Percentiles rank a stretch among this genome's conserved stretches.
phyloP scores from a whole-genome alignment of 768 basidiomycete species.

The Lyophyllum semitale region DNA sequence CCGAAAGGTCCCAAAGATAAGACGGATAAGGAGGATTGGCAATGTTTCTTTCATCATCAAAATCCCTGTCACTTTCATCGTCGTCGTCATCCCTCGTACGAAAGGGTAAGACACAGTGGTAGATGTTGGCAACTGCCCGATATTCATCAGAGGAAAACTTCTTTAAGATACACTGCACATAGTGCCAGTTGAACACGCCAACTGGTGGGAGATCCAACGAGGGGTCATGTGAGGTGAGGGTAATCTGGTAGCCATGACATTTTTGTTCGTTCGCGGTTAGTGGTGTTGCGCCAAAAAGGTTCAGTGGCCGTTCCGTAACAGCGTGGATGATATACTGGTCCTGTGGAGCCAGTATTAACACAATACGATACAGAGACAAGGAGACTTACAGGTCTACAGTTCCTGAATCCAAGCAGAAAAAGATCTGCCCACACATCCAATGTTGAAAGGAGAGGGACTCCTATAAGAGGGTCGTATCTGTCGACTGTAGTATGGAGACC shows the following conservation, averaged over 20 bases:
- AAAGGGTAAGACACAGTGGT: constrained; percentile 13
- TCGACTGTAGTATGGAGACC: constrained; percentile 13
- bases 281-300: no score
- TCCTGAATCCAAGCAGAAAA: constrained; percentile 20
- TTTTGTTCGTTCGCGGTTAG: background rate
- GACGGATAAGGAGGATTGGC: constrained; percentile 21
- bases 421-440: constrained; percentile 11
- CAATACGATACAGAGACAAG: constrained; percentile 1
- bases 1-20: constrained; percentile 20
- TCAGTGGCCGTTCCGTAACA: no score
- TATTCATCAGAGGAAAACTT: constrained; percentile 17
- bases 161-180: constrained; percentile 21
- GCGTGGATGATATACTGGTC: background rate
- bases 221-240: constrained; percentile 13
- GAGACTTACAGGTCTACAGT: constrained; percentile 17
- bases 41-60: constrained; percentile 19
- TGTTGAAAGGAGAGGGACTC: constrained; percentile 11
- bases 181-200: constrained; percentile 14
- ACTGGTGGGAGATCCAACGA: constrained; percentile 14
- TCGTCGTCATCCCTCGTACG: constrained; percentile 13
- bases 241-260: constrained; percentile 17
- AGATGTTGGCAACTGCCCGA: constrained; percentile 12
- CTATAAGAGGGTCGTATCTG: constrained; percentile 17
- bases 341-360: background rate
- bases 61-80: constrained; percentile 18